These are phyloP conservation scores for Russula brevipes DNA, from an alignment of 768 basidiomycete genomes.

Conservation along the genomic window DNA sequence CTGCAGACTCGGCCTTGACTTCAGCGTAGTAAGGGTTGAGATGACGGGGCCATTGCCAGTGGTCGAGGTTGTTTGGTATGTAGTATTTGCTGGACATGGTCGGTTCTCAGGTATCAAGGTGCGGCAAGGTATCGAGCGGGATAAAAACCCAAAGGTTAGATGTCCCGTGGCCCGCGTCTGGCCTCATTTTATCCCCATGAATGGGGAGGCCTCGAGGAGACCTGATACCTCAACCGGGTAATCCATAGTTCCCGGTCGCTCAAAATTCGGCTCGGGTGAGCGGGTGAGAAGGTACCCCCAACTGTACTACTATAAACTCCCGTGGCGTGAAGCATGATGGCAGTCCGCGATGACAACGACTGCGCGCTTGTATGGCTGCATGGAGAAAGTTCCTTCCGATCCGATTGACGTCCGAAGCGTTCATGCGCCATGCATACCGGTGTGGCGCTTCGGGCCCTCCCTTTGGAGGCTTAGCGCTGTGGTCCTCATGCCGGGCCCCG, in stretches of 20 bases:
- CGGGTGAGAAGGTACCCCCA: neutral
- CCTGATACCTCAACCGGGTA: neutral
- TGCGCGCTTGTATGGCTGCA: neutral
- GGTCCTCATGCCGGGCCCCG: neutral
- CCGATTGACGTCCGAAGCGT: neutral
- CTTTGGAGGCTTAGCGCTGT: no score
- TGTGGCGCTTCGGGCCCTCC: neutral
- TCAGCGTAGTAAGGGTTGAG: constrained; percentile 27
- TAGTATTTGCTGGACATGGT: constrained; percentile 15
- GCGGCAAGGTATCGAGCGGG: neutral
- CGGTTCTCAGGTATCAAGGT: neutral
- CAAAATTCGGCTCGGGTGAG: constrained; percentile 5
- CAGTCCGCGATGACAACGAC: neutral
- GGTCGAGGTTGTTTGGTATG: constrained; percentile 22
- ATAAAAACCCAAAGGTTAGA: neutral
- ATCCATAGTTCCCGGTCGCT: neutral
- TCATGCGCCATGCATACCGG: neutral
- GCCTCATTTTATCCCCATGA: neutral
- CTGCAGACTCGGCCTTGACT: constrained; percentile 25
- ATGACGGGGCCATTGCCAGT: constrained; percentile 29
- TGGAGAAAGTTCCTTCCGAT: no score
- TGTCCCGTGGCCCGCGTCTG: neutral
- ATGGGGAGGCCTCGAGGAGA: neutral
- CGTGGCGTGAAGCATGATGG: neutral
- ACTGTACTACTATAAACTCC: no score